Evolutionary conservation across 2,329 filamentous ascomycete species (phyloP).

Genomic region (Penicillium rolfsii): DNA sequence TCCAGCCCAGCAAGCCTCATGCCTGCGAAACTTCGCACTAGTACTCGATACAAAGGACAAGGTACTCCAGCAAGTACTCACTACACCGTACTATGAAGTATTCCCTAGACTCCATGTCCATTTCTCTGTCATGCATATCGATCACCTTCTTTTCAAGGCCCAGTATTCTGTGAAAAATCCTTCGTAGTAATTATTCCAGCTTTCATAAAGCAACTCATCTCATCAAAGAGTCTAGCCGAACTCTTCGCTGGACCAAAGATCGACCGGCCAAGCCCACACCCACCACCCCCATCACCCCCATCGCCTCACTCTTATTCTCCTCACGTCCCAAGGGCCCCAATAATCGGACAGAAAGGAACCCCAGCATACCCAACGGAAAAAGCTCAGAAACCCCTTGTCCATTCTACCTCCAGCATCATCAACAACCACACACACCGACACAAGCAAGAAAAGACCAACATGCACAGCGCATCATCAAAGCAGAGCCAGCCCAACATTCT

Average conservation of each 20-base stretch:
- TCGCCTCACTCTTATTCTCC: slow-evolving; percentile 24
- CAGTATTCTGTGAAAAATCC: too few relatives aligned
- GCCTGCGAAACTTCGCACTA: slow-evolving; percentile 17
- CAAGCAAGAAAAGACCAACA: not conserved
- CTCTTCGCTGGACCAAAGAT: slow-evolving; percentile 7
- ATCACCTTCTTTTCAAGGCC: not conserved
- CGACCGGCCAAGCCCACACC: slow-evolving; percentile 16
- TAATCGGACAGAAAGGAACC: slow-evolving; percentile 11
- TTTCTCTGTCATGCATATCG: not conserved
- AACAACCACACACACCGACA: not conserved
- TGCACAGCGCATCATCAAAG: not conserved
- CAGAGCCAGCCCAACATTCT: not conserved
- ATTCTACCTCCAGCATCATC: not conserved
- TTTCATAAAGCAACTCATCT: not conserved
- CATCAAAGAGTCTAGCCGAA: not conserved
- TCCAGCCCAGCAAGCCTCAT: slow-evolving; percentile 20
- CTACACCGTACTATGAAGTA: too few relatives aligned
- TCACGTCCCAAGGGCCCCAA: slow-evolving; percentile 8
- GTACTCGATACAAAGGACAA: slow-evolving; percentile 21
- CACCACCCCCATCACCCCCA: slow-evolving; percentile 7
- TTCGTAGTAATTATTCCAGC: not conserved
- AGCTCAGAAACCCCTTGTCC: slow-evolving; percentile 1
- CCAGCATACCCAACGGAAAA: slow-evolving; percentile 18
- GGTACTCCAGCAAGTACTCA: not conserved
- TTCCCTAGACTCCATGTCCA: not conserved